Base-by-base conservation (phyloP, 2,329 filamentous ascomycete species). In the Drechslerella coelobrocha region DNA sequence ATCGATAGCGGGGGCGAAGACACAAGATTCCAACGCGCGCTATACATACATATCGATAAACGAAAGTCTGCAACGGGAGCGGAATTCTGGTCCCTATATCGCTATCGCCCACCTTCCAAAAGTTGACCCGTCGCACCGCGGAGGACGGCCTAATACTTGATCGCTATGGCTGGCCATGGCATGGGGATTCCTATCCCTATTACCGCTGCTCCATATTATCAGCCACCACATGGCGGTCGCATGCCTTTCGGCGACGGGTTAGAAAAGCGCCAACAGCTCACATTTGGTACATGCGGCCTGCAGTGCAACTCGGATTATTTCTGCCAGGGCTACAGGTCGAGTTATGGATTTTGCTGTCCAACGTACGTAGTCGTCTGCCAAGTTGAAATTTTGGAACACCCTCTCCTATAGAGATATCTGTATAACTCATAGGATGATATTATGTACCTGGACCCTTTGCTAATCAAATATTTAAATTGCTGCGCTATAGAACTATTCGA, bases 321-420 rank as follows among this genome's bases (percentile, higher is more conserved):
- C 21, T 69, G 65, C 19, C 57, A 69, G 29, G 52, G 54, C 23
- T 69, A 69, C 24, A 43, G 57, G 31, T 57, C 65, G 52, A 69
- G 61, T 48, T 62, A 61, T 26, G 65, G 65, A 41, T 69, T 69
- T 29, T 69, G 65, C 27, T 69, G 65, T 31, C 65, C 65, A 26
- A 39, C 52, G 65, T 69, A 69, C 62, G 65, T 26, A 51, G 29
- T 12, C 6, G n/a, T 21, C 7, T 52, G 14, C 12, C 34, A 39
- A n/a, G 2, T 14, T 39, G 17, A 14, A 7, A 2, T 23, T 27
- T 45, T 41, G 14, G 12, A 53, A 5, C 41, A 3, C 17, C 34
- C 4, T 10, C 12, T 12, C 12, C 29, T 12, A 34, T n/a, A n/a
- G n/a, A n/a, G n/a, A n/a, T n/a, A n/a, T n/a, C n/a, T n/a, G n/a